These are phyloP conservation scores for Stephania cephalantha DNA, from an alignment of 164 flowering plant genomes.

Conservation along the genomic window DNA sequence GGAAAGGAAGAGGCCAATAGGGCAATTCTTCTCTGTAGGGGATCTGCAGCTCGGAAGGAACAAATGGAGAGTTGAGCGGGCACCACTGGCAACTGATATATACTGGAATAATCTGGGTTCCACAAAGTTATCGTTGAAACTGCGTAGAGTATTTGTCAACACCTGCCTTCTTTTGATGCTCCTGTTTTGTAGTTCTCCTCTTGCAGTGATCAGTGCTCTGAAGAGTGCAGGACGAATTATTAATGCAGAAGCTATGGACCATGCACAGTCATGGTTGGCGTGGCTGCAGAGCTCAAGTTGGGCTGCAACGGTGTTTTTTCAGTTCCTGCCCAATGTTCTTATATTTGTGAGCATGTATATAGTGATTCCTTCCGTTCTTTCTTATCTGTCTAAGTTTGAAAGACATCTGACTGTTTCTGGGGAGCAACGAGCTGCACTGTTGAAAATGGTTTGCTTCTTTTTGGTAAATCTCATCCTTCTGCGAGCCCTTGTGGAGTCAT, in stretches of 20 bases:
- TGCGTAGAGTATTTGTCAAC: constrained; percentile 84
- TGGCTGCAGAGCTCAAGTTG: constrained; percentile 95
- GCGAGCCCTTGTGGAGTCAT: constrained; percentile 88
- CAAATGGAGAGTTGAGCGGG: constrained; percentile 93
- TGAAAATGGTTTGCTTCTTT: constrained; percentile 98
- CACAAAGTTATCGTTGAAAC: constrained; percentile 55
- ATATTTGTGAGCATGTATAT: constrained; percentile 97
- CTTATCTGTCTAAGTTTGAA: constrained; percentile 85
- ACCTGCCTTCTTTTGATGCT: constrained; percentile 74
- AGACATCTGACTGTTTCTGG: constrained; percentile 88
- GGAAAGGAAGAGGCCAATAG: constrained; percentile 72
- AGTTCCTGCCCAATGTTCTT: constrained; percentile 92
- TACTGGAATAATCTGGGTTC: constrained; percentile 97
- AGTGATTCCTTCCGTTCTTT: constrained; percentile 82
- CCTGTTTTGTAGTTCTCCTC: constrained; percentile 94
- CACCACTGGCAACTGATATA: constrained; percentile 86
- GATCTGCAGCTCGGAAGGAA: constrained; percentile 83
- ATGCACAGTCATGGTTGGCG: constrained; percentile 78
- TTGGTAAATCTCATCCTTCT: constrained; percentile 86
- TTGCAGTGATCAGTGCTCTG: constrained; percentile 77
- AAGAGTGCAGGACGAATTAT: constrained; percentile 82
- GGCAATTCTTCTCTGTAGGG: constrained; percentile 76
- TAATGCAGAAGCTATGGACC: constrained; percentile 92
- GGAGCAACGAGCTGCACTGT: constrained; percentile 90
- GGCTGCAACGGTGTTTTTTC: constrained; percentile 73